Base-by-base conservation (phyloP, 2,329 filamentous ascomycete species). In the Gliomastix tumulicola region DNA sequence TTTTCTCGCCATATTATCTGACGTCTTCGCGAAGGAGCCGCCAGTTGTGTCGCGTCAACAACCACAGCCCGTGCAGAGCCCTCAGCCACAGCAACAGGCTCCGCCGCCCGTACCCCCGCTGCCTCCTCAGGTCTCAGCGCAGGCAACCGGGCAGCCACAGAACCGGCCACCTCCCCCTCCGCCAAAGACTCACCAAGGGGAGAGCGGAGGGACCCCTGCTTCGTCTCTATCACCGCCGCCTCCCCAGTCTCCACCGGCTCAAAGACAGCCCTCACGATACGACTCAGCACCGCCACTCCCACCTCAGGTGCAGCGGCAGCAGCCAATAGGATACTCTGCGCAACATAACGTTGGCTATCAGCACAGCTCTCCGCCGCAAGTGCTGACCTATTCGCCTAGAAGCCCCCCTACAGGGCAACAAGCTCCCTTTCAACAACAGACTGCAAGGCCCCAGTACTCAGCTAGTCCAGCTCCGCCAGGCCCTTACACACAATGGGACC, bases 11-110 rank as follows among this genome's bases (percentile, higher is more conserved):
- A 84, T 94, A 20, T 63, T 98, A 4, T 76, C 84, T 46, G 87
- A 92, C 37, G 71, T 97, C 17, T 98, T 98, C 55, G 83, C 88
- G 25, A 94, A 94, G 61, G 92, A 98, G 51, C 92, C 92, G 8
- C 92, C 92, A 0, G 86, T 97, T 5, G 79, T 92, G 41, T 79
- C 88, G 22, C 81, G 79, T 47, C 79, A 79, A 44, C 52, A 44
- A 34, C 50, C 45, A 25, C 58, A 19, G 35, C 35, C 19, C 38
- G 51, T 41, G 22, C 63, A 53, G 20, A 63, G 68, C 39, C n/a
- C n/a, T n/a, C n/a, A n/a, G n/a, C n/a, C n/a, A n/a, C n/a, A n/a
- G n/a, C n/a, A n/a, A n/a, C n/a, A n/a, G n/a, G n/a, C n/a, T n/a
- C 78, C 80, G 34, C 83, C 84, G 21, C 79, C 82, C 11, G 60